A percentile compares a stretch with the other conserved stretches of the same genome.
Conservation (phyloP, 441 rosid genomes). For the Eutrema salsugineum region DNA sequence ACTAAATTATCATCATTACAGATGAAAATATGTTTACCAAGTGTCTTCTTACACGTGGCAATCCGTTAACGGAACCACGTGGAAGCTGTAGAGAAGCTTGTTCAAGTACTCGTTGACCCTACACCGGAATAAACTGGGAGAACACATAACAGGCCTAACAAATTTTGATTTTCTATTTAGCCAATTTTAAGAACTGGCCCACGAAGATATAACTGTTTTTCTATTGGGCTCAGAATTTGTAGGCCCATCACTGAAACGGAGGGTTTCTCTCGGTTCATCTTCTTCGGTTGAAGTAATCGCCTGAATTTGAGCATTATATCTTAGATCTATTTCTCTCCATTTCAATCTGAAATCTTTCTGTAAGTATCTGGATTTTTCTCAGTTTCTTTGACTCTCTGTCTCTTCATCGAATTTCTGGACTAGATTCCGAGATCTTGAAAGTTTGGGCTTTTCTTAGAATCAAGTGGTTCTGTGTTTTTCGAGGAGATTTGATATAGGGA, state of each 20-base stretch:
- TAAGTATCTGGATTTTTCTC: background rate
- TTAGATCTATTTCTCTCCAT: too few relatives aligned
- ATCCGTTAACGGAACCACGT: background rate
- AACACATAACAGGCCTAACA: too few relatives aligned
- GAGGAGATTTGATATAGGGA: slow-evolving; percentile 51
- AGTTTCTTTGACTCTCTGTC: background rate
- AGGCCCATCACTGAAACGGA: background rate
- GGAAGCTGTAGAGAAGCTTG: background rate
- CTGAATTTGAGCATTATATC: background rate
- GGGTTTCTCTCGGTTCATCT: background rate
- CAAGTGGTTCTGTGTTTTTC: background rate
- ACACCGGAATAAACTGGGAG: background rate
- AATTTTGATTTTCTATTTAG: background rate
- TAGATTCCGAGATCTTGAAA: background rate
- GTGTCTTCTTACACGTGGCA: background rate
- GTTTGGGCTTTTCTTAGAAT: background rate
- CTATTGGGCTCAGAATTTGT: too few relatives aligned
- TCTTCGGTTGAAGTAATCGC: background rate
- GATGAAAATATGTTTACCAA: slow-evolving; percentile 13
- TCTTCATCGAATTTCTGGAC: background rate
- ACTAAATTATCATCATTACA: slow-evolving; percentile 8
- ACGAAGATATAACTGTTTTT: background rate
- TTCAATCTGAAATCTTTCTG: background rate
- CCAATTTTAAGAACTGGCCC: background rate
- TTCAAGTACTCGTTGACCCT: background rate